phyloP scores from a whole-genome alignment of 768 basidiomycete genomes.

The Guyanaporus albipodus region DNA sequence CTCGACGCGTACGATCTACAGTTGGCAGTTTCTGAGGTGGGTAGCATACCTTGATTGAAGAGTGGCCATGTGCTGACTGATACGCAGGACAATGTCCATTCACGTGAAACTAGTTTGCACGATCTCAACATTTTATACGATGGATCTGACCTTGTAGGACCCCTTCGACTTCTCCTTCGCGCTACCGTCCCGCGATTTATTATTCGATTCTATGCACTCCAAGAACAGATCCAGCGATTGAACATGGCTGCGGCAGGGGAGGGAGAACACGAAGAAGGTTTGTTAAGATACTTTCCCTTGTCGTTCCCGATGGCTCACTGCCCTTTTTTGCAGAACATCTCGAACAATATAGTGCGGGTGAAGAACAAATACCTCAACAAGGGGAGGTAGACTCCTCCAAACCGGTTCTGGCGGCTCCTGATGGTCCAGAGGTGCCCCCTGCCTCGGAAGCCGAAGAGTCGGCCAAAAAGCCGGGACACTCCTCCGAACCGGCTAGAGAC shows the following conservation, averaged over 20 bases:
- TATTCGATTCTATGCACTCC: conserved; percentile 58
- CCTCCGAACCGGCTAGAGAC: conserved; percentile 3
- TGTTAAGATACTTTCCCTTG: background rate
- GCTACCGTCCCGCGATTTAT: conserved; percentile 56
- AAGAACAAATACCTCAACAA: conserved; percentile 9
- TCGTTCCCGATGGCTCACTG: background rate
- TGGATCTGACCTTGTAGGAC: conserved; percentile 56
- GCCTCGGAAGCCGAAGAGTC: conserved; percentile 1
- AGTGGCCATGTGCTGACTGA: conserved; percentile 2
- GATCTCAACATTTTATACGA: conserved; percentile 71
- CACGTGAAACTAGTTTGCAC: conserved; percentile 66
- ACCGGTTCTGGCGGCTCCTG: background rate
- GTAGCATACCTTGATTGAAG: background rate
- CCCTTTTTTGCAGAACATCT: conserved; percentile 10
- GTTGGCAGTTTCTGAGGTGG: conserved; percentile 62
- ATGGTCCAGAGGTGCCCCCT: background rate
- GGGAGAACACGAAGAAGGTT: conserved; percentile 23
- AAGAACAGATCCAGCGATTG: conserved; percentile 50
- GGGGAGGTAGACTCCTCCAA: conserved; percentile 2
- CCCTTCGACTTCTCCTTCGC: conserved; percentile 56
- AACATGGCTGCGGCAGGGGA: conserved; percentile 19
- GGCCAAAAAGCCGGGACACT: background rate
- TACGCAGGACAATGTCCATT: conserved; percentile 62
- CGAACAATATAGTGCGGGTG: conserved; percentile 8
- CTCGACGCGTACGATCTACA: conserved; percentile 70